Evolutionary conservation across 2,329 filamentous ascomycete genomes (phyloP).

Genomic region (Clonostachys sp.): DNA sequence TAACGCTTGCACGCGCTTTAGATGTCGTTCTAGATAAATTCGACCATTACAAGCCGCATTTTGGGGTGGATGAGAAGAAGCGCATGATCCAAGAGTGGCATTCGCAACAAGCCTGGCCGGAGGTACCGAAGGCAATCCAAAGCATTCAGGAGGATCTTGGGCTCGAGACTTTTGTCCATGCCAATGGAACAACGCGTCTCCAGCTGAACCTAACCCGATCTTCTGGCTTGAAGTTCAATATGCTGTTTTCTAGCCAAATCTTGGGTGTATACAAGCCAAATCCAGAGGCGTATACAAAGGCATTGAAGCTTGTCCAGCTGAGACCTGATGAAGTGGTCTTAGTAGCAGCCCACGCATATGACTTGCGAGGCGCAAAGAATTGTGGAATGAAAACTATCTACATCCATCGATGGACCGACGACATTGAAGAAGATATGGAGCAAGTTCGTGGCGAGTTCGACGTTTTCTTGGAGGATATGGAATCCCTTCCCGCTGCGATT

Average conservation of each 20-base stretch:
- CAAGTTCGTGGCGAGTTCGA: constrained; percentile 32
- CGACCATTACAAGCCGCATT: not conserved
- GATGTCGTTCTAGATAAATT: constrained; percentile 13
- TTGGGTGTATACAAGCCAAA: constrained; percentile 43
- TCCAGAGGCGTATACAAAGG: constrained; percentile 37
- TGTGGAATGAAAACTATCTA: constrained; percentile 48
- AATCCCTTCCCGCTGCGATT: constrained; percentile 5
- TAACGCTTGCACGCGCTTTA: constrained; percentile 37
- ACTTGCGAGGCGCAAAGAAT: constrained; percentile 39
- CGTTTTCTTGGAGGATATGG: constrained; percentile 15
- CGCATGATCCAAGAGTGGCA: constrained; percentile 38
- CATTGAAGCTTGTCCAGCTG: constrained; percentile 34
- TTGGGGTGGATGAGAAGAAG: constrained; percentile 4
- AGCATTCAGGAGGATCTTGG: constrained; percentile 25
- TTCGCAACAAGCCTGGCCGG: constrained; percentile 42
- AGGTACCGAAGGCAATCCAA: constrained; percentile 35
- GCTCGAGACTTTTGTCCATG: constrained; percentile 42
- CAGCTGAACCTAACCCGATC: constrained; percentile 46
- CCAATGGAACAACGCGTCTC: constrained; percentile 49
- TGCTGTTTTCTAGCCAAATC: constrained; percentile 47
- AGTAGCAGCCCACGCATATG: constrained; percentile 52
- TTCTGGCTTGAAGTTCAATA: constrained; percentile 41
- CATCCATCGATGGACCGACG: constrained; percentile 47
- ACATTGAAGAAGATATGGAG: constrained; percentile 39
- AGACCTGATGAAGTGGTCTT: constrained; percentile 41